Evolutionary conservation across 208 protist genomes (phyloP).

Genomic region (Trypanosoma melophagium): DNA sequence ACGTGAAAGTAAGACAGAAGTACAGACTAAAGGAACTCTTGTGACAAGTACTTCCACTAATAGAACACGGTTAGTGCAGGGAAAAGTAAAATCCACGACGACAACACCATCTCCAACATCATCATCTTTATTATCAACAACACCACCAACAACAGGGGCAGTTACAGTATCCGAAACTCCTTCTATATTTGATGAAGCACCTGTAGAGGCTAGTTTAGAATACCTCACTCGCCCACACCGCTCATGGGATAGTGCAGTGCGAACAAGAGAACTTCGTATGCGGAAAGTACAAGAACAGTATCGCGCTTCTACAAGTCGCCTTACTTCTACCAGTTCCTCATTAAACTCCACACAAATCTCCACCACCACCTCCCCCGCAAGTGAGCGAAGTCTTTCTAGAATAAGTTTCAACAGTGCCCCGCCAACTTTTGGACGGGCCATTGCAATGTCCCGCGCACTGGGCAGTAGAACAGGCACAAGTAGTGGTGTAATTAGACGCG

Average conservation of each 20-base stretch:
- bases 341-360: conserved; percentile 40
- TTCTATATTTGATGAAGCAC: conserved; percentile 67
- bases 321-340: conserved; percentile 29
- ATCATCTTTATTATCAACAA: neutral
- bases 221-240: conserved; percentile 85
- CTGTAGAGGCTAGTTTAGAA: conserved; percentile 80
- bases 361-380: conserved; percentile 30
- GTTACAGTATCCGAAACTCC: neutral
- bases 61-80: neutral
- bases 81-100: no score
- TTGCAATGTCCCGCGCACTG: conserved; percentile 27
- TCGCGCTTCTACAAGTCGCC: conserved; percentile 41
- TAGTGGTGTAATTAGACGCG: conserved; percentile 1
- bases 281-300: conserved; percentile 49
- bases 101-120: neutral
- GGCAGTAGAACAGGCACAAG: conserved; percentile 32
- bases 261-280: conserved; percentile 32
- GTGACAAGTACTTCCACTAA: conserved; percentile 16
- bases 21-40: neutral
- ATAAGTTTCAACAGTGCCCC: conserved; percentile 36
- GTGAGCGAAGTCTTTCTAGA: conserved; percentile 17
- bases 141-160: neutral
- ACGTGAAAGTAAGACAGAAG: neutral
- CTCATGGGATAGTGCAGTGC: conserved; percentile 80
- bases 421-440: conserved; percentile 28